Base-by-base conservation (phyloP, 2,329 filamentous ascomycete genomes). In the Aspergillus pseudoviridinutans region DNA sequence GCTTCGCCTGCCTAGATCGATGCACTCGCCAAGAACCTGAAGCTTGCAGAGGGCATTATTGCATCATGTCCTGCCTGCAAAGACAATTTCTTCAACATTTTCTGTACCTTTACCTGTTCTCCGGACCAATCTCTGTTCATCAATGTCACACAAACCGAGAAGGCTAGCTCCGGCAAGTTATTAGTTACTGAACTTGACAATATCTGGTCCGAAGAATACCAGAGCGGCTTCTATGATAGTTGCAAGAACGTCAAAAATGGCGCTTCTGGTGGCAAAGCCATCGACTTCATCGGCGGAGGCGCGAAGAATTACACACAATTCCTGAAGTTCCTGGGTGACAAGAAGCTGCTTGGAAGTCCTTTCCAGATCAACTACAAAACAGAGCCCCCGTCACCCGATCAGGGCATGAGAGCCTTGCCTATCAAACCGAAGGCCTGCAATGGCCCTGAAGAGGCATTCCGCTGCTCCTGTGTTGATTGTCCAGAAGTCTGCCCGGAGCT, bases 171-270 rank as follows among this genome's bases (percentile, higher is more conserved):
- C 27, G 76, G 76, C 12, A 87, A 87, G 64, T 77, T 78, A 57
- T 75, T 91, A n/a, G 92, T 97, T 14, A 91, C 89, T 1, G 91
- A 97, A 77, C 78, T 99, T 24, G 92, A 97, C 70, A 93, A 97
- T 69, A 79, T 97, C 5, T 86, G 97, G 65, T 91, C 91, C 2
- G 82, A 92, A 56, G 82, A 89, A 54, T 97, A 95, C 72, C 92
- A 91, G 47, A 82, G 84, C 8, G 92, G 90, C 1, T 95, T 99
- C 78, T 99, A 92, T 73, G 84, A 96, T 75, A 99, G 94, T 77
- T 99, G 94, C 80, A 97, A 97, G 76, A 92, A 99, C 73, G 93
- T 99, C 76, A 99, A 99, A 72, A 97, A 97, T 68, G 94, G 94
- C 38, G 89, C 92, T 6, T 92, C 93, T 46, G 96, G 96, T 70